Evolutionary conservation across 169 alveolate genomes (phyloP), one percentile per base, ranked within the genome.

Genomic region (Cryptosporidium canis): DNA sequence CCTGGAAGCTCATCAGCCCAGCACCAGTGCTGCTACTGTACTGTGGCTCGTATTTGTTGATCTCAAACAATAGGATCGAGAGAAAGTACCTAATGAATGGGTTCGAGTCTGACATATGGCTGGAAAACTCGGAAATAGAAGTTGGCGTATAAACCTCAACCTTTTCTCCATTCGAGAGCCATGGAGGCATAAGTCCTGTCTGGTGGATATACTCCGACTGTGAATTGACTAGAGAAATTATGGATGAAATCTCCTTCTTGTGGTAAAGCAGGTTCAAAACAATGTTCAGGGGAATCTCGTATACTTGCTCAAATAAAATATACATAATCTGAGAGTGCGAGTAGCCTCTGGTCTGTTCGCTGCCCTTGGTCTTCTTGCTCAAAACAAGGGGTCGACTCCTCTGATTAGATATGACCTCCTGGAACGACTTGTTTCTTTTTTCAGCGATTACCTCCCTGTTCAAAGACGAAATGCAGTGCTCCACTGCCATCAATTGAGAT

Each of bases 91-190:
- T 56, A 8, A 77, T 18, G n/a, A 77, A 77, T 4, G 43, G 37
- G 18, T 55, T 58, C 12, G 87, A 77, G 29, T 61, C 33, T 39
- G 87, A 58, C 7, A 61, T 77, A 44, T 77, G 66, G 16, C 51
- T 63, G 16, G 29, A 39, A 29, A 41, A 77, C 29, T 77, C 72
- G 0, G 55, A 35, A 6, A 77, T 29, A 2, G 87, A 77, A 18
- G 24, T 58, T 29, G 87, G 87, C 55, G 44, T 77, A n/a, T 39
- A 9, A 3, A 77, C 43, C 39, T 56, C 53, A 7, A 77, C 45
- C 5, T 55, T 39, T 37, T 61, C 72, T 4, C 87, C 87, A 37
- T 77, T 77, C 18, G 87, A 43, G n/a, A 77, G 51, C 87, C 87
- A 77, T 0, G 66, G 35, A 35, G 87, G 87, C 18, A 39, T 44